Base-by-base conservation (phyloP, 371 early-diverging fungal genomes). In the Syncephalastrum racemosum region DNA sequence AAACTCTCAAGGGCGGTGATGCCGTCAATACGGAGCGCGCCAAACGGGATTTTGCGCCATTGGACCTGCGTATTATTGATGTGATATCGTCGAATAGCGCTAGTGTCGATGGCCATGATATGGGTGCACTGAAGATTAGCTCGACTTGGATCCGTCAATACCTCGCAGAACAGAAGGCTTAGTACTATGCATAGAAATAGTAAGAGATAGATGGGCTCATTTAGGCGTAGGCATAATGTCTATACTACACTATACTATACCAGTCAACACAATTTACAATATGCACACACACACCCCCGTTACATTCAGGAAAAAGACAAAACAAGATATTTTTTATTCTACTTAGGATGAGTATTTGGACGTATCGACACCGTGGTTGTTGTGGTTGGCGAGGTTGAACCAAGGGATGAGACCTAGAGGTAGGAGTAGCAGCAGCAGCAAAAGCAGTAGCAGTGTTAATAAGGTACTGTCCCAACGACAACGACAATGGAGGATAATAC, bases 341-440 rank as follows among this genome's bases (percentile, higher is more conserved):
- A 19, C 50, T 50, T 56, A 65, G 42, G 62, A 56, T 43, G 63
- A 49, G 66, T 80, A 80, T 50, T 79, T 80, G 54, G 69, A 75
- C 51, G 79, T 73, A 62, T 85, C 86, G 45, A 84, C 83, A 68
- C 88, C 86, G 51, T 92, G 92, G 66, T 83, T 85, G 71, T 86
- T 85, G 69, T 92, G 93, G 69, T 86, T 88, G 64, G 79, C 86
- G 72, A 90, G 82, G 81, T 92, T 92, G 77, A 91, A 92, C 85
- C 84, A 87, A 49, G 93, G 93, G 53, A 84, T 57, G 46, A 79
- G 71, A 67, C 71, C 89, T 86, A 67, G 7, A 50, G n/a, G n/a
- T n/a, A n/a, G n/a, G n/a, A n/a, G n/a, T 42, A 47, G 47, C 13
- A 47, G 25, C 19, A 22, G 47, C 36, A 4, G 40, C 8, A 27